Evolutionary conservation across 768 basidiomycete genomes (phyloP), one percentile per base, ranked within the genome.

Genomic region (Suillus subaureus): DNA sequence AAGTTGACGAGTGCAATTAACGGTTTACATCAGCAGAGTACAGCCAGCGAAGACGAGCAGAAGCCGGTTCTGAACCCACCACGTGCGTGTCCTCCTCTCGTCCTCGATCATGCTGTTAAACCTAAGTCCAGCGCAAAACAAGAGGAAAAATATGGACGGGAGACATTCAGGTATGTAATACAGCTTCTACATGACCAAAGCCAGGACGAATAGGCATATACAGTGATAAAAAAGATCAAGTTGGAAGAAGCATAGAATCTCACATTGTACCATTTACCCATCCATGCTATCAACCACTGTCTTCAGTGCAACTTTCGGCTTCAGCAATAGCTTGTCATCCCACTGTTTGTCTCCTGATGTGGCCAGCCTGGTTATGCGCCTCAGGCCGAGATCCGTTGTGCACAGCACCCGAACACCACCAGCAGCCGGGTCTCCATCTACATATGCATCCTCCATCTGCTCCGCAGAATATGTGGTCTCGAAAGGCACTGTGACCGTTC

Each of bases 271-370:
- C 37, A 23, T 13, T 74, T 61, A 78, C 26, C 75, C 75, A 9
- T 75, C 76, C 72, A 79, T 63, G 28, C 75, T 74, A 42, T 79
- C 71, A 26, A 79, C 66, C 42, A 79, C 68, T 0, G 76, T 78
- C 64, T 80, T 78, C 39, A 80, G 71, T 3, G 78, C 79, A 12
- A 80, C 78, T 69, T 80, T 79, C 26, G 79, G 78, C 66, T 77
- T 80, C 11, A 80, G 70, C 51, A 80, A 23, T 33, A 76, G 66
- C 67, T 72, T 79, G 6, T 64, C 70, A 42, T 75, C 78, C 75
- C 71, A 73, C 63, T 69, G 72, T 47, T 69, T 71, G 21, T 78
- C 72, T n/a, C 74, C 71, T 16, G 70, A 73, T 71, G 45, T 71
- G 15, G 63, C 69, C 9, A 75, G 18, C 21, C 69, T 74, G 51